Base-by-base conservation (phyloP, 2,329 filamentous ascomycete genomes). In the Trichoderma oligosporum region DNA sequence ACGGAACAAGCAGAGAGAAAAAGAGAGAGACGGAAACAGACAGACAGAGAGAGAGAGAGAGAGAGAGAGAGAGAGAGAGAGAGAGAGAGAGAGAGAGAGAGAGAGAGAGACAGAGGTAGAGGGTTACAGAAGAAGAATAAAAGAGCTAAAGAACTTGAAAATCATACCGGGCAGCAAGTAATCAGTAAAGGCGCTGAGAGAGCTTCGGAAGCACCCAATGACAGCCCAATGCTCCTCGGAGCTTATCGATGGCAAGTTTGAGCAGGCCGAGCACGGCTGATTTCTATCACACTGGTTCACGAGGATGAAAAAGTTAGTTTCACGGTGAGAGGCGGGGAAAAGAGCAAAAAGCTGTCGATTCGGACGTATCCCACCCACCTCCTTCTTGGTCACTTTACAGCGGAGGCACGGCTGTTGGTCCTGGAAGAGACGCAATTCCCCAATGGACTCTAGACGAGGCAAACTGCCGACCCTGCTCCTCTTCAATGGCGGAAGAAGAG, bases 371-470 rank as follows among this genome's bases (percentile, higher is more conserved):
- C 65, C 73, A 82, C 80, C 63, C 73, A 82, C 80, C 63, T 73
- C 70, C 65, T 73, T 75, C 42, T 75, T 75, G 29, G 73, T 65
- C 7, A 76, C 68, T 64, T 73, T 77, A 64, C 81, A 84, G 39
- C 78, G 77, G 38, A 83, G 71, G 63, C 81, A 83, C 12, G 76
- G 73, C 14, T 75, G 74, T 14, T 72, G 67, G 33, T 79, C 76
- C 36, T 73, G 75, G 16, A 79, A 71, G 7, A 83, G 71, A 38
- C 74, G 74, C 4, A 84, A 73, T 66, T 83, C 81, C 39, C 77
- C 80, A 44, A 84, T 83, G 16, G 81, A 83, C 63, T 83, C 75
- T 1, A 84, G 70, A 22, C 79, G 76, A 35, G 78, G 76, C 61
- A 80, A 79, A 3, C 78, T 79, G 12, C 38, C 57, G 27, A 78